Percentiles rank a stretch among this genome's conserved stretches.
These are phyloP conservation scores for Gossypium stocksii DNA, from an alignment of 345 rosid species.

Conservation along the genomic window DNA sequence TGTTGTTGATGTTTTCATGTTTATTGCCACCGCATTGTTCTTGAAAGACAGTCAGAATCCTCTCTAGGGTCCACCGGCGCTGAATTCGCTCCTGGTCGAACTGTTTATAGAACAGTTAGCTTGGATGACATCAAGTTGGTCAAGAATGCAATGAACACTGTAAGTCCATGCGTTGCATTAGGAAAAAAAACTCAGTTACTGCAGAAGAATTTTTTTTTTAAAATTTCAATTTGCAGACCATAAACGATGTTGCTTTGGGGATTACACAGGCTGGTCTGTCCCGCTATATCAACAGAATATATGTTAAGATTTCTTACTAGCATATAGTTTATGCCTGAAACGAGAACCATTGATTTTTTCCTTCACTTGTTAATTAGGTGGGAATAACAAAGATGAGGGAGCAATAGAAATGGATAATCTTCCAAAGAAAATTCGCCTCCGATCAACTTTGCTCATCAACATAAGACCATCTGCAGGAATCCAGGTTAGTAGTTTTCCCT, in stretches of 20 bases:
- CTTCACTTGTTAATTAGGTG: background rate
- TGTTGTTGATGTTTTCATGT: conserved; percentile 23
- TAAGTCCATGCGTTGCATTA: conserved; percentile 12
- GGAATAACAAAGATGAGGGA: conserved; percentile 21
- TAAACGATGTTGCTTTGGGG: conserved; percentile 41
- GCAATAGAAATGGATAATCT: conserved; percentile 21
- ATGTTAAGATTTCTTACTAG: conserved; percentile 20
- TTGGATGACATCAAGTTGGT: conserved; percentile 35
- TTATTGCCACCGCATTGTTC: conserved; percentile 23
- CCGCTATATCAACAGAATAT: conserved; percentile 29
- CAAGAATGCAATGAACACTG: conserved; percentile 32
- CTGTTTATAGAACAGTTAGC: conserved; percentile 27
- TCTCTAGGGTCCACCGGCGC: conserved; percentile 27
- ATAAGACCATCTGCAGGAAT: conserved; percentile 53
- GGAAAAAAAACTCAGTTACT: background rate
- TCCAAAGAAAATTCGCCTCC: conserved; percentile 36
- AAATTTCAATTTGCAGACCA: conserved; percentile 25
- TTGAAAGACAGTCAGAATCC: conserved; percentile 28
- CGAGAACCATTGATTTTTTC: background rate
- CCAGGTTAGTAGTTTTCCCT: conserved; percentile 27
- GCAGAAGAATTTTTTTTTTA: background rate
- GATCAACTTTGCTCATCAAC: conserved; percentile 48
- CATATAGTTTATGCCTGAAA: background rate
- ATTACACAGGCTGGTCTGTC: conserved; percentile 42
- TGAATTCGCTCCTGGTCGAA: conserved; percentile 27